phyloP scores from a whole-genome alignment of 352 stramenopile genomes.

The Globisporangium polare region DNA sequence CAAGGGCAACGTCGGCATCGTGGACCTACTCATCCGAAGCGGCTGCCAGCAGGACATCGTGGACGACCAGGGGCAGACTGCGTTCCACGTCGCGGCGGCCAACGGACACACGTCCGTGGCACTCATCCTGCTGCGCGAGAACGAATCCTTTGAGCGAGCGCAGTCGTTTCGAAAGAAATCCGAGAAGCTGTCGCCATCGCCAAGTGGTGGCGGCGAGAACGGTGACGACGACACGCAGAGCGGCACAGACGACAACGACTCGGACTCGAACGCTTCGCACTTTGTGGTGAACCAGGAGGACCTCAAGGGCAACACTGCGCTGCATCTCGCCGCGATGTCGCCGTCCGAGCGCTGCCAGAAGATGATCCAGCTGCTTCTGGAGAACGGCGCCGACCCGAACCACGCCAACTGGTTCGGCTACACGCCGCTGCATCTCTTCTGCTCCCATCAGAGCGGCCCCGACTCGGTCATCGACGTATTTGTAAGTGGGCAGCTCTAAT shows the following conservation, averaged over 20 bases:
- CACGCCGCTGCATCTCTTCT: constrained; percentile 83
- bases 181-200: constrained; percentile 7
- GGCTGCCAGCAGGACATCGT: constrained; percentile 67
- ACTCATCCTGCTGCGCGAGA: constrained; percentile 69
- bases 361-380: constrained; percentile 74
- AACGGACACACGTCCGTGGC: constrained; percentile 75
- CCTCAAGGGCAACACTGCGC: constrained; percentile 77
- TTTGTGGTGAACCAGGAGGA: constrained; percentile 83
- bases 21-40: constrained; percentile 68
- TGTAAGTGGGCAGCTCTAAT: constrained; percentile 38
- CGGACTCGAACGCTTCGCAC: constrained; percentile 16
- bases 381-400: constrained; percentile 79
- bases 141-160: constrained; percentile 26
- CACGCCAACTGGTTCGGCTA: constrained; percentile 84
- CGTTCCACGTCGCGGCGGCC: constrained; percentile 75
- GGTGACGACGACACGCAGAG: constrained; percentile 14
- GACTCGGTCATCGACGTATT: constrained; percentile 72
- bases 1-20: constrained; percentile 68
- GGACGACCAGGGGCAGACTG: constrained; percentile 81
- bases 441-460: constrained; percentile 70
- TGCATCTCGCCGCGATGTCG: constrained; percentile 83
- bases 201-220: constrained; percentile 10
- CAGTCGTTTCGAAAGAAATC: constrained; percentile 7
- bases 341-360: constrained; percentile 76
- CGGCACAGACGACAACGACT: constrained; percentile 10